Base-by-base conservation (phyloP, 169 alveolate species). In the Plasmodium billcollinsi region DNA sequence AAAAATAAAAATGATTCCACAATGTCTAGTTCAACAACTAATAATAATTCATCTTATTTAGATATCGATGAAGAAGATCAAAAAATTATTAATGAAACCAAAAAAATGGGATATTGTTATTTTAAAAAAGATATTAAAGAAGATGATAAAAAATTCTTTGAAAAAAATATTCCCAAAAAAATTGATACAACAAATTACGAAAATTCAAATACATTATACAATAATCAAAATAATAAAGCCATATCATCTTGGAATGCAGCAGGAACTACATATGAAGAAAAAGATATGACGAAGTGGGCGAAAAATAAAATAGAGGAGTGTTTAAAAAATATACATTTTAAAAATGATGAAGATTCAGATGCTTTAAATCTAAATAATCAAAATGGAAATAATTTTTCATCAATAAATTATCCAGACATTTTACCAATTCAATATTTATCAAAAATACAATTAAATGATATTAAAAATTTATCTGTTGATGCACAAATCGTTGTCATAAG, bases 31-130 rank as follows among this genome's bases (percentile, higher is more conserved):
- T 67, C 94, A 12, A 90, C 71, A 18, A 58, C 88, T 7, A 50
- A 90, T 0, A 75, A 70, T 63, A 75, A 89, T 62, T 75, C 94
- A 72, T 74, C 95, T 61, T 66, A 73, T 90, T 3, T 78, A 78
- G 97, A 95, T 29, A 73, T 95, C 33, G 97, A 95, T 66, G 97
- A 95, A 47, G 97, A 95, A 89, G 97, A 95, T 76, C 90, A 94
- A 70, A 95, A 92, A 90, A 95, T 95, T 39, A 92, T 95, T 21
- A 90, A 93, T 59, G 97, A 95, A 70, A 95, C 97, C 2, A 95
- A 95, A 72, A 95, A 95, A 88, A 95, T 95, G 97, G 97, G 97
- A 2, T 95, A 95, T 78, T 95, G 97, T 61, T 95, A 95, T 92
- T 95, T 95, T 66, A 94, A 92, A 61, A 92, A 94, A 83, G 86